Base-by-base conservation (phyloP, 352 stramenopile species). In the Globisporangium camurandrum region DNA sequence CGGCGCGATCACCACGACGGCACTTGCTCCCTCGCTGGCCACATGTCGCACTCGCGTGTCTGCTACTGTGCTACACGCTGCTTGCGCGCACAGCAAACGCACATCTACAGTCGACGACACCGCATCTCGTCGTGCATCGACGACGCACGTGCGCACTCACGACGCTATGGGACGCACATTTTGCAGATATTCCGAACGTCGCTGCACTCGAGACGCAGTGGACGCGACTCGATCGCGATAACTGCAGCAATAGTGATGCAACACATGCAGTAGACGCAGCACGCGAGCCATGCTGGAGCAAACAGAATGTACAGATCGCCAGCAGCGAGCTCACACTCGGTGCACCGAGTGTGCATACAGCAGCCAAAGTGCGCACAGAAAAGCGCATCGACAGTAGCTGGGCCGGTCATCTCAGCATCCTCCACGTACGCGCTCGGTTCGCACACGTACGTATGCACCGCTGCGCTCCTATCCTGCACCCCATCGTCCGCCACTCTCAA, bases 161-260 rank as follows among this genome's bases (percentile, higher is more conserved):
- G 37, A 56, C 61, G 22, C 51, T 67, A 14, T 83, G 71, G 71
- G 56, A 57, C 27, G 53, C 50, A 2, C 43, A 62, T 14, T 56
- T 64, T 3, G 36, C 56, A 6, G 34, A 37, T 43, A 17, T 67
- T 30, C 39, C 23, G 11, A 40, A 26, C 17, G 54, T 79, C 12
- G 57, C 69, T 17, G 57, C 69, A 19, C 36, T 55, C 1, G 37
- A 66, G 16, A 14, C 28, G 19, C 45, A n/a, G 30, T 56, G 38
- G 34, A 47, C 50, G 37, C 19, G 27, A 16, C 64, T 65, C 57
- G 49, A 47, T 17, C 23, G 34, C 17, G 4, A 41, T 4, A 54
- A 64, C 59, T 33, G 56, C n/a, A 66, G 51, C 11, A 9, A 22
- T 7, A 28, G 14, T 17, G 4, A 20, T 12, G 1, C 14, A 33